Conservation (phyloP, 352 stramenopile genomes). For the Pythium sp. region DNA sequence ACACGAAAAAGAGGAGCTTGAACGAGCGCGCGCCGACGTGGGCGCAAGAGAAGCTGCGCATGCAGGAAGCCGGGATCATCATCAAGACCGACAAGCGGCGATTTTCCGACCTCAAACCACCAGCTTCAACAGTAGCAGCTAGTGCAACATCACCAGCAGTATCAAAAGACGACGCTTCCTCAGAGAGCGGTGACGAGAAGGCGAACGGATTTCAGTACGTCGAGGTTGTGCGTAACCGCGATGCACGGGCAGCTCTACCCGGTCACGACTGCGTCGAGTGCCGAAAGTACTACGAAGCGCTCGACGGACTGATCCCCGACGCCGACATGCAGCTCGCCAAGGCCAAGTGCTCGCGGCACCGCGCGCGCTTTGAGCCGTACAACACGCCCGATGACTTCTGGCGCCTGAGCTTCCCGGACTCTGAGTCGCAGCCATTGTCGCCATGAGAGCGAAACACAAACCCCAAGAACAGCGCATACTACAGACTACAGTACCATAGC, state of each 20-base stretch:
- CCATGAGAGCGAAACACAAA: constrained; percentile 3
- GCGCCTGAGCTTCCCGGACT: constrained; percentile 81
- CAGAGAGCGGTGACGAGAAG: constrained; percentile 12
- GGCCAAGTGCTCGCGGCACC: constrained; percentile 70
- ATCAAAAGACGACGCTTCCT: not conserved
- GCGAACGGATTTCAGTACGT: constrained; percentile 47
- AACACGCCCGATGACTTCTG: constrained; percentile 86
- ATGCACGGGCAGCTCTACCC: constrained; percentile 51
- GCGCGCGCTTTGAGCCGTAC: constrained; percentile 66
- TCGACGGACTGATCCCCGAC: constrained; percentile 40
- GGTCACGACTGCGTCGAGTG: constrained; percentile 74
- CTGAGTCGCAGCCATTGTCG: constrained; percentile 16
- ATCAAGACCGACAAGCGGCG: not conserved
- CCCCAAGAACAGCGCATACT: not conserved
- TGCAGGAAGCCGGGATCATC: constrained; percentile 7
- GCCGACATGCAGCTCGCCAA: constrained; percentile 38
- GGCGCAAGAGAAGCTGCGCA: constrained; percentile 41
- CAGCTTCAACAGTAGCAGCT: not conserved
- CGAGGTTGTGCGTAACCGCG: constrained; percentile 77
- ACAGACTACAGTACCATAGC: too few relatives aligned
- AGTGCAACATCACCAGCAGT: not conserved
- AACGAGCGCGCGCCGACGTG: constrained; percentile 26
- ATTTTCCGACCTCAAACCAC: not conserved
- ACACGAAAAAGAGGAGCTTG: not conserved
- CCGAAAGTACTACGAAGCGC: constrained; percentile 75